Evolutionary conservation across 2,329 filamentous ascomycete species (phyloP).

Genomic region (Acrocalymma vagum): DNA sequence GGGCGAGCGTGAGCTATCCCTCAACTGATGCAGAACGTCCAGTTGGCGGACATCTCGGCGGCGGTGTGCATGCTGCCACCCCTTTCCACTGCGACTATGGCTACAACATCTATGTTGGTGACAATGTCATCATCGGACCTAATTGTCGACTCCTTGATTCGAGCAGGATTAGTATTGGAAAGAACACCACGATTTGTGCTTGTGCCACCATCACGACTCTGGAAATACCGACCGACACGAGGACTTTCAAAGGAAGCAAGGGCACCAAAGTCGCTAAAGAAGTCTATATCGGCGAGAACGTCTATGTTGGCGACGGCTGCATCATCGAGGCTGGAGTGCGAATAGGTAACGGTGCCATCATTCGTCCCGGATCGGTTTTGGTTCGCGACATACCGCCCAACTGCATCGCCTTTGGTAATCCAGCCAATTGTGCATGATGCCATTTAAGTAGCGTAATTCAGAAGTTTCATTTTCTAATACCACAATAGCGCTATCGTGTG

Average conservation of each 20-base stretch:
- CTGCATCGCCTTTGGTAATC: conserved; percentile 56
- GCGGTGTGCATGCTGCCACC: conserved; percentile 78
- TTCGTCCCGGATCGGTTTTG: conserved; percentile 62
- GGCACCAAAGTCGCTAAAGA: conserved; percentile 73
- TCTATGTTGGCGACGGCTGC: conserved; percentile 68
- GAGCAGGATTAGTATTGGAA: conserved; percentile 79
- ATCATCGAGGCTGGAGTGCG: conserved; percentile 63
- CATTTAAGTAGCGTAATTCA: conserved; percentile 25
- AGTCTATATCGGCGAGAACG: conserved; percentile 77
- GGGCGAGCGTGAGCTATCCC: conserved; percentile 72
- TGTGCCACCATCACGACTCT: conserved; percentile 86
- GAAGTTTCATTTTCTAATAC: too few relatives aligned
- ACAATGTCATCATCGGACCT: conserved; percentile 80
- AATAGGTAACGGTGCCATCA: conserved; percentile 59
- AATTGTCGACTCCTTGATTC: conserved; percentile 87
- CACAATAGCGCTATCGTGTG: too few relatives aligned
- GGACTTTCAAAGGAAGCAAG: conserved; percentile 74
- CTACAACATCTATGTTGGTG: conserved; percentile 87
- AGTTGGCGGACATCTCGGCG: conserved; percentile 69
- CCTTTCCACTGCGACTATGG: conserved; percentile 94
- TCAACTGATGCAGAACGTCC: conserved; percentile 59
- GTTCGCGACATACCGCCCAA: conserved; percentile 56
- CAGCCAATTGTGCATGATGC: conserved; percentile 43
- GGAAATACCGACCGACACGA: conserved; percentile 74
- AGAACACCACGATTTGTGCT: conserved; percentile 73